These are phyloP conservation scores for Filobasidium floriforme DNA, from an alignment of 768 basidiomycete genomes.

Conservation along the genomic window DNA sequence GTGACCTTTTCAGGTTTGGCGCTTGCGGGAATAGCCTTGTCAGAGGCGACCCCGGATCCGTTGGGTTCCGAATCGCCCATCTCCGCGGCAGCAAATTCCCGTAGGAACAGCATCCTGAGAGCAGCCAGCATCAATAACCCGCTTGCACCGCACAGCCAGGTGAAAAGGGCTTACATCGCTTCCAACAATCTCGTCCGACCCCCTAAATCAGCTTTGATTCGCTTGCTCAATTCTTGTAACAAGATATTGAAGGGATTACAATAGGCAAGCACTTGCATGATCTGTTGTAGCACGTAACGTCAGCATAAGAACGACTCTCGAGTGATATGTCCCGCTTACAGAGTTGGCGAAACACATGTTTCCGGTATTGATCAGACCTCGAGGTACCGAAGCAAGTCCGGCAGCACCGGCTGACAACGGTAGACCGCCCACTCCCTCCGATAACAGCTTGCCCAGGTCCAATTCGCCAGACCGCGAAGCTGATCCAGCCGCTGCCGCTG, in stretches of 20 bases:
- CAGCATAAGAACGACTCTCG: neutral
- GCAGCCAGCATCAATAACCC: constrained; percentile 27
- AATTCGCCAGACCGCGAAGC: constrained; percentile 13
- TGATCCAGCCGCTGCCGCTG: constrained; percentile 7
- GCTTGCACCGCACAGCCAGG: neutral
- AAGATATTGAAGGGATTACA: constrained; percentile 76
- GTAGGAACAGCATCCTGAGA: constrained; percentile 55
- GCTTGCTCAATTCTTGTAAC: constrained; percentile 62
- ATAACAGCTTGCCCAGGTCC: constrained; percentile 18
- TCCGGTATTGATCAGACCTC: constrained; percentile 85
- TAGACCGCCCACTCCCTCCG: constrained; percentile 15
- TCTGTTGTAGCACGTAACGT: constrained; percentile 28
- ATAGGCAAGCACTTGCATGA: constrained; percentile 82
- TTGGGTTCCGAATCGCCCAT: neutral
- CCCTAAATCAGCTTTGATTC: constrained; percentile 48
- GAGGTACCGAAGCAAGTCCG: constrained; percentile 28
- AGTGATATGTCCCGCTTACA: constrained; percentile 38
- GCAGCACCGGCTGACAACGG: constrained; percentile 1
- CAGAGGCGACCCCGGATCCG: neutral
- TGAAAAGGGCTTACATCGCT: constrained; percentile 44
- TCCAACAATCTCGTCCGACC: constrained; percentile 47
- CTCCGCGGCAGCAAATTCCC: constrained; percentile 55
- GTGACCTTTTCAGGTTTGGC: neutral
- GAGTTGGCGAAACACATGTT: constrained; percentile 98
- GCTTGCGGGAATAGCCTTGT: neutral